These are phyloP conservation scores for Neostapfia colusana DNA, from an alignment of 176 grass and related monocot species.

Conservation along the genomic window DNA sequence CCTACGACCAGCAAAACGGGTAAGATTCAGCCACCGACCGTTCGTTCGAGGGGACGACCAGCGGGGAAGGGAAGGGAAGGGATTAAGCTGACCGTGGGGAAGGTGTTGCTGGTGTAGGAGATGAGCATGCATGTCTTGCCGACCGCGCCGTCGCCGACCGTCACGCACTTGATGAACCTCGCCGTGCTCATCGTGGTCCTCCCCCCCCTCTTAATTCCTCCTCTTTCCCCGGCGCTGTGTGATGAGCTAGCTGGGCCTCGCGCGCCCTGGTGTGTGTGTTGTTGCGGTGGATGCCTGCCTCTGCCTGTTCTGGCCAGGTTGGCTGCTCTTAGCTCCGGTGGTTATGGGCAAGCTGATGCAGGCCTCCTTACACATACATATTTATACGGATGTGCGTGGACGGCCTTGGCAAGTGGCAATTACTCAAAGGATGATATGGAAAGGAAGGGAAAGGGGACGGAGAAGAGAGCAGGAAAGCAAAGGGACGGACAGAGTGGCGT, in stretches of 20 bases:
- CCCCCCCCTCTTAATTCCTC: not conserved
- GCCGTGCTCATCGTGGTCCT: conserved; percentile 42
- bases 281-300: conserved; percentile 7
- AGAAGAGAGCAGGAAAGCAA: not conserved
- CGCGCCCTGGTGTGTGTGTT: too few relatives aligned
- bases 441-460: not conserved
- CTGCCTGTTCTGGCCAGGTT: conserved; percentile 2
- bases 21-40: not conserved
- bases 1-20: not conserved
- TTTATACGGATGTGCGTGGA: not conserved
- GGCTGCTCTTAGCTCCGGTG: conserved; percentile 17
- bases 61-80: too few relatives aligned
- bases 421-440: conserved; percentile 37
- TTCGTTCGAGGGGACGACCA: too few relatives aligned
- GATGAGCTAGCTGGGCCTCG: too few relatives aligned
- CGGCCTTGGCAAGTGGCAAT: conserved; percentile 40
- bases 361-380: not conserved
- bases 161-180: conserved; percentile 92
- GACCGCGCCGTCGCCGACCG: conserved; percentile 81
- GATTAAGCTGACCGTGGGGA: conserved; percentile 74
- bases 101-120: conserved; percentile 95
- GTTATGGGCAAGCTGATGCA: not conserved
- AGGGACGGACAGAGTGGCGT: conserved; percentile 32
- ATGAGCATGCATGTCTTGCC: conserved; percentile 94
- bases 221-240: too few relatives aligned